Evolutionary conservation across 495 filamentous ascomycete genomes (phyloP), one percentile per base, ranked within the genome.

Genomic region (Xylaria bambusicola): DNA sequence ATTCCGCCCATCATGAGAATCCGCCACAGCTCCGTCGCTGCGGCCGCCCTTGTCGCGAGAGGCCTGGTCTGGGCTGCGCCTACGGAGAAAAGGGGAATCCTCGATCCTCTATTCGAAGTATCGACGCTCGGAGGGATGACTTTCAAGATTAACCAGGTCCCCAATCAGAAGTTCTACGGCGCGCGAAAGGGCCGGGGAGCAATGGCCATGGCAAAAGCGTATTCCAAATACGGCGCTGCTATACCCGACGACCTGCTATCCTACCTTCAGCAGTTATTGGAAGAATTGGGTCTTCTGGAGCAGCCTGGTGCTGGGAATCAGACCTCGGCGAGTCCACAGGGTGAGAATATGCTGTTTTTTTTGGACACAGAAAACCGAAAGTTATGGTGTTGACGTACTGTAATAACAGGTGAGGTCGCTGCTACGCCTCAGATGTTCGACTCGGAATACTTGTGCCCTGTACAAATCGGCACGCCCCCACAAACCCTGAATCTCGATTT

Each of bases 401-500:
- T 17, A 18, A 12, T n/a, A 1, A 13, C 62, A 73, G 75, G 71
- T n/a, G 75, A 77, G 65, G 76, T 76, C 9, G 59, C 64, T 18
- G 71, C 75, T 8, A 61, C 49, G 10, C 75, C 75, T 0, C 65
- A 73, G 24, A 63, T 84, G 72, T 87, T 88, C 63, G 89, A 92
- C 65, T 77, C 82, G 20, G 70, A 84, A 71, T 91, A 90, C 62
- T 76, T 92, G 18, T 84, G 78, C 18, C 77, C 81, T 13, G 85
- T 92, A 24, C 65, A 76, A 20, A 89, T 92, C 67, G 89, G 89
- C 7, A 89, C 86, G 5, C 89, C 89, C 23, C 77, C 81, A 7
- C 88, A 92, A 77, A 86, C 73, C 3, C 64, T 92, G 62, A 86
- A 73, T 36, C 73, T 92, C 46, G 83, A 91, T 67, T 89, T 91